Base-by-base conservation (phyloP, 75 land plant species). In the Larix kaempferi region DNA sequence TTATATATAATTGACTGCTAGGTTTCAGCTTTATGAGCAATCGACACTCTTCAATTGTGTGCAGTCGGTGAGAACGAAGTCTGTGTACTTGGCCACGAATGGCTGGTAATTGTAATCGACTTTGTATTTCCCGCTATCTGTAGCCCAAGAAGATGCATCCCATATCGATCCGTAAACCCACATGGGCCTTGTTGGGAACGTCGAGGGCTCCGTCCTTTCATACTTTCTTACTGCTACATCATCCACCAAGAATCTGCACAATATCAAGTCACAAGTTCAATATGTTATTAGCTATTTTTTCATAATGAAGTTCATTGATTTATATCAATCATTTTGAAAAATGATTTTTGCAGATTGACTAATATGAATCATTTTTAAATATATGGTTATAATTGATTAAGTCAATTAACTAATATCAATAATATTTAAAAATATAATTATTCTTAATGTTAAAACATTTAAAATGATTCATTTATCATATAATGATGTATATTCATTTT, bases 61-160 rank as follows among this genome's bases (percentile, higher is more conserved):
- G 84, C 93, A 93, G 6, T 89, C 93, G 16, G 25, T 56, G 71
- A 87, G 69, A n/a, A 77, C 65, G 77, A 93, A 89, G 44, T 85
- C 77, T 10, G 60, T 75, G 84, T 82, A 93, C 59, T 41, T 44
- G 14, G 83, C 89, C 2, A 89, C 88, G 60, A 93, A 93, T 44
- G 95, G 95, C 22, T 89, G 86, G 75, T 89, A 87, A 11, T 69
- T 57, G 58, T 91, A 93, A 61, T 93, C 88, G 1, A 90, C 91
- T 76, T 88, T 90, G 91, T 87, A 91, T 75, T 75, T 84, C 12
- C 95, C 95, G 16, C 81, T 59, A 57, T 90, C 93, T 0, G 95
- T 93, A 57, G 95, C 95, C 95, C 95, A 93, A 8, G 86, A 73
- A 4, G 95, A 93, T 16, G 93, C 95, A 76, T 93, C 95, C 95